Conservation (phyloP, 2,329 filamentous ascomycete species). For the Epichloe baconii region DNA sequence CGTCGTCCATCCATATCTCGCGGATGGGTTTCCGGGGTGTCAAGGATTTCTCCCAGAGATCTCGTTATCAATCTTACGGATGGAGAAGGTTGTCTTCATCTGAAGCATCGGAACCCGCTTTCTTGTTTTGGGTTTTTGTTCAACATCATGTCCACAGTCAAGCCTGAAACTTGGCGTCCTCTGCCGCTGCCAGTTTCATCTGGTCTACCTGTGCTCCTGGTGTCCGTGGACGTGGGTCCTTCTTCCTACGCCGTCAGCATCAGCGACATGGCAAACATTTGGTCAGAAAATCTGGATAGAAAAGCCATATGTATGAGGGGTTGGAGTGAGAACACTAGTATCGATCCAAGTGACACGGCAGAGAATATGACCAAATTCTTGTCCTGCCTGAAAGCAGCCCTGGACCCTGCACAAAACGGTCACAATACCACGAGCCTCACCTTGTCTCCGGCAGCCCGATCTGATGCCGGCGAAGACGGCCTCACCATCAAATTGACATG, state of each 20-base stretch:
- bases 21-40: neutral
- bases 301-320: slow-evolving; percentile 51
- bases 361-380: slow-evolving; percentile 57
- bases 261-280: slow-evolving; percentile 62
- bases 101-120: neutral
- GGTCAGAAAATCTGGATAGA: slow-evolving; percentile 52
- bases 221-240: slow-evolving; percentile 42
- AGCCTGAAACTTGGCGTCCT: slow-evolving; percentile 28
- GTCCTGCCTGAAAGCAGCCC: slow-evolving; percentile 41
- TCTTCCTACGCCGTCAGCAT: slow-evolving; percentile 51
- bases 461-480: slow-evolving; percentile 26
- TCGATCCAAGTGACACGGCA: slow-evolving; percentile 57
- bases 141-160: slow-evolving; percentile 15
- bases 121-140: neutral
- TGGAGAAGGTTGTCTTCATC: neutral
- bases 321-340: slow-evolving; percentile 50
- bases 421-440: slow-evolving; percentile 32
- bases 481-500: slow-evolving; percentile 43
- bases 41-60: neutral
- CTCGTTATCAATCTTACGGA: neutral
- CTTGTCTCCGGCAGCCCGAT: slow-evolving; percentile 21
- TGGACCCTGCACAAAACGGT: slow-evolving; percentile 32
- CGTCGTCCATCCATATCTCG: slow-evolving; percentile 1
- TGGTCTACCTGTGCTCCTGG: slow-evolving; percentile 45
- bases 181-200: slow-evolving; percentile 19